phyloP scores from a whole-genome alignment of 2,329 filamentous ascomycete genomes.

The Nigrospora oryzae region DNA sequence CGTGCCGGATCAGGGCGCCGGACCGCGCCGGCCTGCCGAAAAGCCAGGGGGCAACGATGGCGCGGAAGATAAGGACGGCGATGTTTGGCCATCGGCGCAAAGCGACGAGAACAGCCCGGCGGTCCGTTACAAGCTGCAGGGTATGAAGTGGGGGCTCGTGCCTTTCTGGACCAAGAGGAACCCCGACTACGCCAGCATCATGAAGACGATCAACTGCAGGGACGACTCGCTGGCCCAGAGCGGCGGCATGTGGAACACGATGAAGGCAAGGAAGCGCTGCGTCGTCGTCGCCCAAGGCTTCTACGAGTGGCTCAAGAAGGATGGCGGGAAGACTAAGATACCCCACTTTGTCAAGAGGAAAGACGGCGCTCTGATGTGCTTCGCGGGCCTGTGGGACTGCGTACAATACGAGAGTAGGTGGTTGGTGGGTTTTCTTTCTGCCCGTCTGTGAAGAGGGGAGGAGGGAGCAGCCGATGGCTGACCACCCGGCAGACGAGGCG shows the following conservation, averaged over 20 bases:
- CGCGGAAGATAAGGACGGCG: slow-evolving; percentile 4
- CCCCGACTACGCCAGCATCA: slow-evolving; percentile 66
- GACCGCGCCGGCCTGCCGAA: slow-evolving; percentile 19
- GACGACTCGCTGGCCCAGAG: slow-evolving; percentile 73
- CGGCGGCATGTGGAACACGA: slow-evolving; percentile 81
- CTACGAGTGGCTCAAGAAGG: slow-evolving; percentile 89
- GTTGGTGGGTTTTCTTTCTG: background rate
- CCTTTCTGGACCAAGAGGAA: slow-evolving; percentile 88
- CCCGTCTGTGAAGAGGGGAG: background rate
- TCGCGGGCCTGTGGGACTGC: slow-evolving; percentile 89
- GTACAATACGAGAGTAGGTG: slow-evolving; percentile 65
- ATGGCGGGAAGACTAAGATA: slow-evolving; percentile 61
- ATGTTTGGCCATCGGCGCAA: slow-evolving; percentile 6
- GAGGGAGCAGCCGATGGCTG: background rate
- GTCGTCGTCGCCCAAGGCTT: slow-evolving; percentile 86
- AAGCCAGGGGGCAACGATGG: slow-evolving; percentile 7
- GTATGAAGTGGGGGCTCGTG: slow-evolving; percentile 93
- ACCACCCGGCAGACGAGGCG: slow-evolving; percentile 30
- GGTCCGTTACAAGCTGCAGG: slow-evolving; percentile 71
- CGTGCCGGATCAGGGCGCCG: slow-evolving; percentile 51
- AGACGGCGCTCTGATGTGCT: slow-evolving; percentile 77
- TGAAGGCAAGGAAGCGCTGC: slow-evolving; percentile 86
- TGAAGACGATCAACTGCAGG: slow-evolving; percentile 92
- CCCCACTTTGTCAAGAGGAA: slow-evolving; percentile 78
- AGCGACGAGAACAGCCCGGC: slow-evolving; percentile 15